Conservation (phyloP, 257 asterid genomes). For the Jacaranda mimosifolia region DNA sequence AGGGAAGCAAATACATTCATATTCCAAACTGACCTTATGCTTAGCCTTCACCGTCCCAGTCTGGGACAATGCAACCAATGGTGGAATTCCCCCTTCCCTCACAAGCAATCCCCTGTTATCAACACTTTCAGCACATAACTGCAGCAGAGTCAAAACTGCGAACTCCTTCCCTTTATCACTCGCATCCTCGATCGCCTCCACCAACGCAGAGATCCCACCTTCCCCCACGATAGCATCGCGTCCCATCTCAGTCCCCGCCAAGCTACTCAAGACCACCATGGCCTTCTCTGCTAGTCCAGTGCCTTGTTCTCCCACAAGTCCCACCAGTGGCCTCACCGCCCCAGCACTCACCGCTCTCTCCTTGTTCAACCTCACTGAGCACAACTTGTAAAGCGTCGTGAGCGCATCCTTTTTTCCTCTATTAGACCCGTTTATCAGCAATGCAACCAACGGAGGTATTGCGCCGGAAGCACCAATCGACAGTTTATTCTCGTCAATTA, state of each 20-base stretch:
- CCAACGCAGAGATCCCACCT: slow-evolving; percentile 69
- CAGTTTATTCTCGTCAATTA: slow-evolving; percentile 61
- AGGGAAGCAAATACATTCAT: not conserved
- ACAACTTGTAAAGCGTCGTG: slow-evolving; percentile 71
- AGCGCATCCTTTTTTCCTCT: slow-evolving; percentile 77
- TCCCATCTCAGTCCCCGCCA: slow-evolving; percentile 62
- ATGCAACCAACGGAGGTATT: slow-evolving; percentile 63
- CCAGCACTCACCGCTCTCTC: slow-evolving; percentile 77
- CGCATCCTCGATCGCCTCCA: slow-evolving; percentile 75
- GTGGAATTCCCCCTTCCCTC: slow-evolving; percentile 80
- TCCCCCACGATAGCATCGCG: slow-evolving; percentile 63
- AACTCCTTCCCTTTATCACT: slow-evolving; percentile 72
- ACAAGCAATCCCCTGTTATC: slow-evolving; percentile 66
- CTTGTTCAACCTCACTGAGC: slow-evolving; percentile 65
- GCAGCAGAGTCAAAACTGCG: slow-evolving; percentile 64
- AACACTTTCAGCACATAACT: slow-evolving; percentile 65
- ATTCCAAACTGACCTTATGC: slow-evolving; percentile 61
- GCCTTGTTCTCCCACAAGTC: slow-evolving; percentile 59
- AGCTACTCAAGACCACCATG: slow-evolving; percentile 74
- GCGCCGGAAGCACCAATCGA: slow-evolving; percentile 83
- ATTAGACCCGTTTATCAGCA: slow-evolving; percentile 59
- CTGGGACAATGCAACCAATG: slow-evolving; percentile 74
- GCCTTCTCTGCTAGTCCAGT: slow-evolving; percentile 79
- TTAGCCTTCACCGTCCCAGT: slow-evolving; percentile 71
- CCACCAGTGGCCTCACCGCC: slow-evolving; percentile 65